These are phyloP conservation scores for Zopfia rhizophila DNA, from an alignment of 2,329 filamentous ascomycete genomes.

Conservation along the genomic window DNA sequence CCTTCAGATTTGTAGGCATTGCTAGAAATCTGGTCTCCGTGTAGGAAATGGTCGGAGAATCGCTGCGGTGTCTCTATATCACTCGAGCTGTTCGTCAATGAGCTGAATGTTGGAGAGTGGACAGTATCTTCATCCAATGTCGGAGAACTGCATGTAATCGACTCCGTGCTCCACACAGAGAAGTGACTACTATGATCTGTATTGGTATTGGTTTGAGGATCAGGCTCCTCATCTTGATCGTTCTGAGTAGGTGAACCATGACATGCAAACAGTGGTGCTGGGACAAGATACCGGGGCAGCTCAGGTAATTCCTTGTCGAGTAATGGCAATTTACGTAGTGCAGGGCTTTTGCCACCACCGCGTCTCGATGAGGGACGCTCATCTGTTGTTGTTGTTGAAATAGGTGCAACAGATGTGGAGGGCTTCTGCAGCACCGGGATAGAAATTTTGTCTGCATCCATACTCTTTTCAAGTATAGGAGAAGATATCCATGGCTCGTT, in stretches of 20 bases:
- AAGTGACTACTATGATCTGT: slow-evolving; percentile 43
- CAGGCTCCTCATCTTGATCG: slow-evolving; percentile 16
- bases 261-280: slow-evolving; percentile 43
- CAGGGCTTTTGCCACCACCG: slow-evolving; percentile 26
- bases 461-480: slow-evolving; percentile 41
- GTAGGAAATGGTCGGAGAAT: slow-evolving; percentile 33
- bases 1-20: background rate
- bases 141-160: slow-evolving; percentile 33
- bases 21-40: slow-evolving; percentile 20
- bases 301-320: slow-evolving; percentile 43
- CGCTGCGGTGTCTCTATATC: slow-evolving; percentile 33
- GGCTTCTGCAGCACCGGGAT: slow-evolving; percentile 36
- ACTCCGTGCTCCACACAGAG: slow-evolving; percentile 46
- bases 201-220: slow-evolving; percentile 22
- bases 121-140: slow-evolving; percentile 38
- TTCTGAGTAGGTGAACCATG: slow-evolving; percentile 22
- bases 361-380: slow-evolving; percentile 44
- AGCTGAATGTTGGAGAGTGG: slow-evolving; percentile 46
- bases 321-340: slow-evolving; percentile 24
- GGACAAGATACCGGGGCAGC: slow-evolving; percentile 41
- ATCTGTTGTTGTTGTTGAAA: slow-evolving; percentile 11
- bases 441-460: slow-evolving; percentile 25
- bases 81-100: slow-evolving; percentile 42
- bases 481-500: slow-evolving; percentile 30
- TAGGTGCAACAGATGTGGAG: slow-evolving; percentile 22